phyloP scores from a whole-genome alignment of 345 rosid species.

The Eucalyptus sp. region DNA sequence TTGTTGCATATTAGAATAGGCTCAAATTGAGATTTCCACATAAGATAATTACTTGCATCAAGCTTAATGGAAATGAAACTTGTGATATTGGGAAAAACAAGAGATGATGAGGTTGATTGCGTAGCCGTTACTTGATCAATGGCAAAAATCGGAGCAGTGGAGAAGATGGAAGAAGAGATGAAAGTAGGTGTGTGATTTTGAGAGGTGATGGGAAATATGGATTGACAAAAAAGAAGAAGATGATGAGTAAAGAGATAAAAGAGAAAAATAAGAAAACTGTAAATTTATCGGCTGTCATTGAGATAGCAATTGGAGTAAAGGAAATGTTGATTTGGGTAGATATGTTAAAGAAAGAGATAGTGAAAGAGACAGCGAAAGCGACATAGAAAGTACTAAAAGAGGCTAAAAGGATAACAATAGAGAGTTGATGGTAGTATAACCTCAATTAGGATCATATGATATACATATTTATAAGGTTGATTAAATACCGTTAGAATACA shows the following conservation, averaged over 20 bases:
- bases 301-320: background rate
- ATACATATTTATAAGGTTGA: background rate
- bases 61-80: too few relatives aligned
- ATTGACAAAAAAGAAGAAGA: background rate
- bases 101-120: background rate
- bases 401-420: background rate
- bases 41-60: background rate
- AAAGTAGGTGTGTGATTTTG: accelerated
- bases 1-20: background rate
- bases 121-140: accelerated
- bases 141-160: accelerated
- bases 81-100: background rate
- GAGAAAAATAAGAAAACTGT: background rate
- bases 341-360: background rate
- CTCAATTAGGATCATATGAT: background rate
- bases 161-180: background rate
- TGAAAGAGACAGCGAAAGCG: accelerated
- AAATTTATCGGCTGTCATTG: accelerated
- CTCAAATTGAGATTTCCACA: background rate
- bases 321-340: background rate
- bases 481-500: background rate
- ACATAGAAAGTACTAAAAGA: accelerated
- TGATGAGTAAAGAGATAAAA: background rate
- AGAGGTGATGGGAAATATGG: background rate
- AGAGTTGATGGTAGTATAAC: background rate